These are phyloP conservation scores for Furcasterigmium sp. DNA, from an alignment of 2,329 filamentous ascomycete genomes.

Conservation along the genomic window DNA sequence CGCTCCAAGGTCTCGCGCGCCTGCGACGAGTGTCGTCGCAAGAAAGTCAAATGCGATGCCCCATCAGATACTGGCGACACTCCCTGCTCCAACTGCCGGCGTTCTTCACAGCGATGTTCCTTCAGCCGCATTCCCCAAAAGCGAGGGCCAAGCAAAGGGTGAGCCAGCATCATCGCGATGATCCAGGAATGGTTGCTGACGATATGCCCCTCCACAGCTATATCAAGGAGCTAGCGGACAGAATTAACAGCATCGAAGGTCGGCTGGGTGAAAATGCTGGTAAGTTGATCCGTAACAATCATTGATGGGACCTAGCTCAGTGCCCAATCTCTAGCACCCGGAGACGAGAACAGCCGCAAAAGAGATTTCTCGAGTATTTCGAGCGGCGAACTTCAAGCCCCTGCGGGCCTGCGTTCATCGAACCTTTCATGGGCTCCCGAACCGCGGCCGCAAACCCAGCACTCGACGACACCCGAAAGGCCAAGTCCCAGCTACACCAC, in stretches of 20 bases:
- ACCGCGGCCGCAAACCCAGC: slow-evolving; percentile 24
- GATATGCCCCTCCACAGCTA: slow-evolving; percentile 47
- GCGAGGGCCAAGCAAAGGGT: slow-evolving; percentile 84
- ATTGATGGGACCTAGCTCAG: slow-evolving; percentile 4
- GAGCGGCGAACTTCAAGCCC: slow-evolving; percentile 28
- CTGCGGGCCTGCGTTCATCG: slow-evolving; percentile 27
- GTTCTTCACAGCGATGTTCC: slow-evolving; percentile 70
- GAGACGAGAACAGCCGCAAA: slow-evolving; percentile 19
- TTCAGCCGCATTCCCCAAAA: slow-evolving; percentile 89
- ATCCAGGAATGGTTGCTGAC: background rate
- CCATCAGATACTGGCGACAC: slow-evolving; percentile 66
- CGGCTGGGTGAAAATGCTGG: slow-evolving; percentile 45
- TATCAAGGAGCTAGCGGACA: slow-evolving; percentile 85
- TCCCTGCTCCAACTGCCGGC: slow-evolving; percentile 76
- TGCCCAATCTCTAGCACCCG: background rate
- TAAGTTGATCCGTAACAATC: background rate
- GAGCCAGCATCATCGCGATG: slow-evolving; percentile 18
- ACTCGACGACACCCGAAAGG: slow-evolving; percentile 27
- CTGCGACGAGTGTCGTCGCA: slow-evolving; percentile 83
- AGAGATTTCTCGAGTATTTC: slow-evolving; percentile 30
- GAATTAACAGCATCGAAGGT: slow-evolving; percentile 76
- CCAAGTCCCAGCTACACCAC: slow-evolving; percentile 26
- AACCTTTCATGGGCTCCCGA: slow-evolving; percentile 38
- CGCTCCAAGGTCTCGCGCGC: slow-evolving; percentile 82
- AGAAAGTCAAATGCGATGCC: slow-evolving; percentile 87